A percentile compares a stretch with the other conserved stretches of the same genome.
Evolutionary conservation across 202 grass and related monocot genomes (phyloP).

Genomic region (Eragrostis tef): DNA sequence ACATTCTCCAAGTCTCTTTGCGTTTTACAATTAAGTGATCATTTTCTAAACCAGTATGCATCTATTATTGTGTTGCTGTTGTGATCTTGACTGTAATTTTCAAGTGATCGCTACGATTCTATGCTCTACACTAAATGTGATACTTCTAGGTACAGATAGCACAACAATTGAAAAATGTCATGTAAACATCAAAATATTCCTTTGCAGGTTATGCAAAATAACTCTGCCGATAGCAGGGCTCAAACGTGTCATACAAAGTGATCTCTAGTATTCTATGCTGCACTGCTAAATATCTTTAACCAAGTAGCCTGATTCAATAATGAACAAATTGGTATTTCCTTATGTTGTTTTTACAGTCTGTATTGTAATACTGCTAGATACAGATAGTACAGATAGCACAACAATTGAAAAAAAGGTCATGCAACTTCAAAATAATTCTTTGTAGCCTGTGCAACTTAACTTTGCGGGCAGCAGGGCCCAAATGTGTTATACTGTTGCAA

Average conservation of each 20-base stretch:
- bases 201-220: constrained; percentile 3
- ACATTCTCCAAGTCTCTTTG: constrained; percentile 19
- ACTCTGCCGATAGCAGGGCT: background rate
- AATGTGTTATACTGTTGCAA: background rate
- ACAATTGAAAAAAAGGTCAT: no score
- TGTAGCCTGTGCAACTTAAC: no score
- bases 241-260: background rate
- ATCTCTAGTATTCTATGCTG: no score
- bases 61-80: background rate
- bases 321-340: no score
- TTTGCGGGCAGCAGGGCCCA: background rate
- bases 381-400: no score
- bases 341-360: no score
- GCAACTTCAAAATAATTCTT: no score
- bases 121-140: background rate
- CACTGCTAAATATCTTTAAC: no score
- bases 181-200: background rate
- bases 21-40: background rate
- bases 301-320: no score
- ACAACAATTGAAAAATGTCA: constrained; percentile 7
- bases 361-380: no score
- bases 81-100: background rate
- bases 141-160: background rate
- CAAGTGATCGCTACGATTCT: background rate
- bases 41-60: constrained; percentile 29